Evolutionary conservation across 1,284 basidiomycete species (phyloP), one percentile per base, ranked within the genome.

Genomic region (Calocybe gambosa): DNA sequence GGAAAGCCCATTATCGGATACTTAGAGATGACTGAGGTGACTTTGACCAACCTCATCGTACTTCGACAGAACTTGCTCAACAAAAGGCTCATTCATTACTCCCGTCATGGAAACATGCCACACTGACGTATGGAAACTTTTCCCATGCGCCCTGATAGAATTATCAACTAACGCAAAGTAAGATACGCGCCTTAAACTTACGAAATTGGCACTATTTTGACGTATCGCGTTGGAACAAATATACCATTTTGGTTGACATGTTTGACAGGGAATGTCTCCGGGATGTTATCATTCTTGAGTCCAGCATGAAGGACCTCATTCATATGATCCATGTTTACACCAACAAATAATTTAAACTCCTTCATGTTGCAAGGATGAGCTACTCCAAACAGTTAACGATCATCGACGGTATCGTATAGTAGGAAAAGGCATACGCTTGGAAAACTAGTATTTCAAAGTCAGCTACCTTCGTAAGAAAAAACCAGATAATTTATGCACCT

Each of bases 341-440:
- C 86, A 25, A 81, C 73, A 51, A 76, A 79, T 4, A 89, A 58
- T 59, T 81, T 83, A 67, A 89, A 84, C 43, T 87, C 83, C 58
- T 86, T 86, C 78, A 86, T 81, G 57, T 87, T 89, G 59, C 87
- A 90, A 33, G 85, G 85, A 60, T 89, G 86, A 23, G 55, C 57
- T 58, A 42, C 18, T 35, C 20, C 5, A 37, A n/a, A 18, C n/a
- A 8, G 28, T 52, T 20, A 49, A 38, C 23, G 39, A 7, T 38
- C 19, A 36, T 28, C 28, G 23, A 8, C 8, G 19, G 38, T 19
- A 39, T 15, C 8, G n/a, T 28, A 23, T 9, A 25, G 21, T 10
- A 13, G 6, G 18, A 4, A 7, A 9, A 29, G 3, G 31, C 50
- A 31, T 54, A 55, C 57, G 50, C 50, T 58, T 58, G 39, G 28